Conservation (phyloP, 2,329 filamentous ascomycete species). For the Botrytis porri region DNA sequence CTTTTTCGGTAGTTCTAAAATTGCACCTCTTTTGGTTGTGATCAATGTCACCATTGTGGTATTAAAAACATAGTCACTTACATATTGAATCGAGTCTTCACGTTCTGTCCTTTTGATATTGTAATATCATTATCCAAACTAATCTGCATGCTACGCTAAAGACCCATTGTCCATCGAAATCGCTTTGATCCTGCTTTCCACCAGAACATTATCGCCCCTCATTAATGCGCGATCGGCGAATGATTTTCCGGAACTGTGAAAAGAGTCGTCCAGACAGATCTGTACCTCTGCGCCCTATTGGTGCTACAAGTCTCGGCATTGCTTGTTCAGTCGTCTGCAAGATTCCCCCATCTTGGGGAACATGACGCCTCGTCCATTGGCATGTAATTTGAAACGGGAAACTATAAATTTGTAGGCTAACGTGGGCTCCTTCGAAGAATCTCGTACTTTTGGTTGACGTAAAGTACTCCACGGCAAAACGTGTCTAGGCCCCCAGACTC, state of each 20-base stretch:
- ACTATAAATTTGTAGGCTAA: background rate
- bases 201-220: too few relatives aligned
- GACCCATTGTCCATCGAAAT: background rate
- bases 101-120: background rate
- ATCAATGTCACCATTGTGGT: background rate
- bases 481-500: background rate
- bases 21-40: background rate
- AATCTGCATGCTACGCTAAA: background rate
- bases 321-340: background rate
- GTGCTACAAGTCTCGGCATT: background rate
- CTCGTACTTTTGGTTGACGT: background rate
- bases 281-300: background rate
- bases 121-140: background rate
- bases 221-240: too few relatives aligned
- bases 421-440: background rate
- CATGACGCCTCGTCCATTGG: background rate
- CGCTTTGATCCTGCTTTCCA: background rate
- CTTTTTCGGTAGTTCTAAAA: background rate
- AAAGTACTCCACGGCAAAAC: background rate
- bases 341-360: background rate
- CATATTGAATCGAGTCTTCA: background rate
- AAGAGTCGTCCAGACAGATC: background rate
- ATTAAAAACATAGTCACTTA: background rate
- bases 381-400: background rate
- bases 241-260: background rate